Evolutionary conservation across 2,329 filamentous ascomycete genomes (phyloP), one percentile per base, ranked within the genome.

Genomic region (Chaetothyriales sp.): DNA sequence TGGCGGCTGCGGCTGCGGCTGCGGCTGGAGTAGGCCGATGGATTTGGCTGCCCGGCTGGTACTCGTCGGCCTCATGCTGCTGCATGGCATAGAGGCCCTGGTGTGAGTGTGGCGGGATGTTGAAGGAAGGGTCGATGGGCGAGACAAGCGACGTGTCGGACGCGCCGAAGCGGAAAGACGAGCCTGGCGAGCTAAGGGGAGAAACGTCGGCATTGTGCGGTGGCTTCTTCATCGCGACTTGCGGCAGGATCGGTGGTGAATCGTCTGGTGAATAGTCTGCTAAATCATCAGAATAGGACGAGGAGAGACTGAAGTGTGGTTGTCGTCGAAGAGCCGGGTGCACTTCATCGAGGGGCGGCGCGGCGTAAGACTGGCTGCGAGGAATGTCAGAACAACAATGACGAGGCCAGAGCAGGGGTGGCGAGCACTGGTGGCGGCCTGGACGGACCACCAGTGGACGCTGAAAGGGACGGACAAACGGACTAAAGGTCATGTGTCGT

Each of bases 91-190:
- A 12, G 10, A 39, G 32, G 10, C 10, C 12, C 32, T 39, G 32
- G n/a, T 50, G 47, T 42, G 49, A 20, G 39, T 42, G 43, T 43
- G 57, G 55, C 60, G 62, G 48, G 58, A 61, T 51, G 60, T 52
- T 44, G 60, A 53, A 20, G 62, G 65, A 43, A 64, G 57, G 15
- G 59, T 61, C 53, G 59, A 68, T 49, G 52, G 49, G 57, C 46
- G 57, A 55, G 54, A 60, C 47, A 49, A 62, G 51, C 36, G 59
- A 50, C 44, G 57, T 52, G 44, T 59, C 50, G 50, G 61, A 46
- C 54, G 53, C 48, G 22, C 49, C 48, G 28, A 52, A n/a, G 50
- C 49, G 39, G 51, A 54, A 44, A 50, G 54, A 32, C 32, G 54
- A 25, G 50, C 49, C 47, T 56, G 55, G 47, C 62, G 59, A 44